Conservation (phyloP, 163 green algal genomes). For the Chlamydomonas reinhardtii region DNA sequence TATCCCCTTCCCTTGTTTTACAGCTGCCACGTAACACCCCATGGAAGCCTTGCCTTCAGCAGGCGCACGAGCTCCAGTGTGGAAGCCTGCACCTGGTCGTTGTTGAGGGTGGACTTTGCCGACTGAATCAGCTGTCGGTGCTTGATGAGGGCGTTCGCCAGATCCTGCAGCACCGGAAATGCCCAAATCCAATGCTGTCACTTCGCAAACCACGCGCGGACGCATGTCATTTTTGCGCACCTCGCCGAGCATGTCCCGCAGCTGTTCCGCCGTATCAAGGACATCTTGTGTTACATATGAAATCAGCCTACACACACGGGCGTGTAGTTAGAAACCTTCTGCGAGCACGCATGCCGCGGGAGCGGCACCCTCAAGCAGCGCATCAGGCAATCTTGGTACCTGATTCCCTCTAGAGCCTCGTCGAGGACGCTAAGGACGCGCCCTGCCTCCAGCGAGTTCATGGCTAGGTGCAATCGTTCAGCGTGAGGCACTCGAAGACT, state of each 20-base stretch:
- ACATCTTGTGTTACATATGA: slow-evolving; percentile 60
- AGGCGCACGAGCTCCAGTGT: slow-evolving; percentile 52
- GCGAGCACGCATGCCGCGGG: not conserved
- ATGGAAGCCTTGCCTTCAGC: slow-evolving; percentile 38
- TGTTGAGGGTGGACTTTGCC: slow-evolving; percentile 29
- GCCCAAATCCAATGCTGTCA: not conserved
- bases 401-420: slow-evolving; percentile 33
- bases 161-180: slow-evolving; percentile 5
- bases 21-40: too few relatives aligned
- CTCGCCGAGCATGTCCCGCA: slow-evolving; percentile 59
- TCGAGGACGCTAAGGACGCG: slow-evolving; percentile 33
- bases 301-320: slow-evolving; percentile 43
- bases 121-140: slow-evolving; percentile 27
- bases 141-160: slow-evolving; percentile 43
- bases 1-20: too few relatives aligned
- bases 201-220: too few relatives aligned
- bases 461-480: not conserved
- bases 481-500: too few relatives aligned
- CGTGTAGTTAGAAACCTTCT: too few relatives aligned
- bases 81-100: slow-evolving; percentile 35
- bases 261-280: slow-evolving; percentile 59
- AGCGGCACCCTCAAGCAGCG: not conserved
- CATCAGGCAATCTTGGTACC: not conserved
- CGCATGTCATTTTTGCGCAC: slow-evolving; percentile 43
- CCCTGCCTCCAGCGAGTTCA: slow-evolving; percentile 41